phyloP scores from a whole-genome alignment of 2,329 filamentous ascomycete genomes.

The Mycogone perniciosa region DNA sequence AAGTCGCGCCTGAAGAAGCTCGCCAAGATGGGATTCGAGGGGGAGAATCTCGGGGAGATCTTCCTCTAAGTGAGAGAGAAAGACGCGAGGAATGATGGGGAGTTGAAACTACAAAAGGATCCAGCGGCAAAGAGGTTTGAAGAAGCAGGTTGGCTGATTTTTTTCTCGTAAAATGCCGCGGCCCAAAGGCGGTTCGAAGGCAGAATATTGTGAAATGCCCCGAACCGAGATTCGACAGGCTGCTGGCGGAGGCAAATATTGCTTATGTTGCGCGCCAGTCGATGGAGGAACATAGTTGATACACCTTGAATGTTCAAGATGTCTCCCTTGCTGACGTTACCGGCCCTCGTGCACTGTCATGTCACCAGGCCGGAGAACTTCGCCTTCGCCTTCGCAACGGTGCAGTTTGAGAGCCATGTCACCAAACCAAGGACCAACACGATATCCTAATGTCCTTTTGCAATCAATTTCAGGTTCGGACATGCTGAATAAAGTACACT shows the following conservation, averaged over 20 bases:
- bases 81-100: not conserved
- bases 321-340: not conserved
- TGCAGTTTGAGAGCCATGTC: too few species aligned
- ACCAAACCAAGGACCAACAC: too few species aligned
- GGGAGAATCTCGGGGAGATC: constrained; percentile 72
- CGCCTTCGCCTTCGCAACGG: too few species aligned
- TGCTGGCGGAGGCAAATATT: not conserved
- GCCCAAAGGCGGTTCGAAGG: constrained; percentile 26
- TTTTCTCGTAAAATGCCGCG: constrained; percentile 9
- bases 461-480: not conserved
- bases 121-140: not conserved
- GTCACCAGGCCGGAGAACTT: too few species aligned
- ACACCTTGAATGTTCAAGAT: constrained; percentile 1
- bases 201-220: constrained; percentile 63
- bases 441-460: too few species aligned
- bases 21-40: constrained; percentile 76
- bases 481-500: not conserved
- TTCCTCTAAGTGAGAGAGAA: constrained; percentile 45
- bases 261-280: not conserved
- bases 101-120: not conserved
- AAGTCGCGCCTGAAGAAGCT: constrained; percentile 67
- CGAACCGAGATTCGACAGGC: constrained; percentile 1
- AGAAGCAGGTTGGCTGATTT: not conserved
- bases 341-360: not conserved
- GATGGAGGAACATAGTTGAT: constrained; percentile 1